phyloP scores from a whole-genome alignment of 1,284 basidiomycete species.

The Malassezia nana region DNA sequence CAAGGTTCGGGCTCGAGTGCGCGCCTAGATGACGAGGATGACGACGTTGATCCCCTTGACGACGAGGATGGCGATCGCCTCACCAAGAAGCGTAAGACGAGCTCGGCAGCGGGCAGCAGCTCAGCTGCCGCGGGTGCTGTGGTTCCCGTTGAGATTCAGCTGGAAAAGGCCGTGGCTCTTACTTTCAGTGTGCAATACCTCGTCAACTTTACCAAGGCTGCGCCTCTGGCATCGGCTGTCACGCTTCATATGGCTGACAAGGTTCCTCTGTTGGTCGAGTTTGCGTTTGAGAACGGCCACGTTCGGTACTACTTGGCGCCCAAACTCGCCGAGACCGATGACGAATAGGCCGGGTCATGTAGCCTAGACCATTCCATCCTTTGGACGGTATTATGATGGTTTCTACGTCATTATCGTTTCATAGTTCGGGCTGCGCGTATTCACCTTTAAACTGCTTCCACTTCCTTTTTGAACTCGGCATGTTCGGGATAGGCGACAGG shows the following conservation, averaged over 20 bases:
- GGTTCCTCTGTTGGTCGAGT: constrained; percentile 52
- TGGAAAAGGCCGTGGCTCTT: constrained; percentile 67
- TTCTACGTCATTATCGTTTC: not conserved
- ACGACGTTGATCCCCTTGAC: constrained; percentile 33
- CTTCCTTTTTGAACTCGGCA: not conserved
- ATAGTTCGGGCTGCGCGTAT: not conserved
- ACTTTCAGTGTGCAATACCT: constrained; percentile 97
- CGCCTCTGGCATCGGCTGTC: constrained; percentile 64
- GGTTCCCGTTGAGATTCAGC: constrained; percentile 41
- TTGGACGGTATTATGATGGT: too few relatives aligned
- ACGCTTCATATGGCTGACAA: constrained; percentile 48
- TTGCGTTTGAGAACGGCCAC: constrained; percentile 68
- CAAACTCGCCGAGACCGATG: constrained; percentile 43
- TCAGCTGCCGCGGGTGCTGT: constrained; percentile 44
- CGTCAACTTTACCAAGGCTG: constrained; percentile 89
- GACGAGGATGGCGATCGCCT: constrained; percentile 38
- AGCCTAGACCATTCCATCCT: not conserved
- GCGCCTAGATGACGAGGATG: constrained; percentile 34
- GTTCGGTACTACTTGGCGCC: constrained; percentile 47
- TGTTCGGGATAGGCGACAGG: not conserved
- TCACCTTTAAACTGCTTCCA: not conserved
- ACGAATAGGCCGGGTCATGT: constrained; percentile 20
- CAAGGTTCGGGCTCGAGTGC: constrained; percentile 54
- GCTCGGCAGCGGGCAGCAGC: constrained; percentile 14
- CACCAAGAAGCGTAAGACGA: constrained; percentile 34